Evolutionary conservation across 345 rosid genomes (phyloP), one percentile per base, ranked within the genome.

Genomic region (Heritiera littoralis): DNA sequence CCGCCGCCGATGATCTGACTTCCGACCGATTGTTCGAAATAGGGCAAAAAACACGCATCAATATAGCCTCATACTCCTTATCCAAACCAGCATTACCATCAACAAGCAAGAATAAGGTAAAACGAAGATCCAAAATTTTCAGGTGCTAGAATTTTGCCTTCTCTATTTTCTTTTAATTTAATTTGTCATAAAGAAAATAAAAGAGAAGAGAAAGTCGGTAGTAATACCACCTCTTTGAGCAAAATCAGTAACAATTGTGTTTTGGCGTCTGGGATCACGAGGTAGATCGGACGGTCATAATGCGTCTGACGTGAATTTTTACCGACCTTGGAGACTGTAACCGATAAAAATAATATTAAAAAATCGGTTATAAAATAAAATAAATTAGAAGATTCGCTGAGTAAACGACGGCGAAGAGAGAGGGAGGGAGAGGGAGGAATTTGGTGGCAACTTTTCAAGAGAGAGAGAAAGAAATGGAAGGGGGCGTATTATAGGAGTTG

Each of bases 201-300:
- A 6, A 8, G 30, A 48, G 30, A 30, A 49, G 20, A 73, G 18
- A 28, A 15, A 61, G 7, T 3, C 3, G 55, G 28, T 23, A 35
- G 38, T 35, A 46, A 20, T 13, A 4, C 40, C 35, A 74, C 85
- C 79, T 18, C 14, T 9, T 11, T 0, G 9, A 14, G 43, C 2
- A 59, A 15, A 61, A 58, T 15, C 15, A 46, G 60, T 11, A 38
- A 30, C 58, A 41, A 66, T 66, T 13, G 63, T 40, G 75, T 66
- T 13, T 28, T 5, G 56, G 48, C 10, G 60, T 49, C 81, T 56
- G 70, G 76, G 76, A 81, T 89, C 87, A 70, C 85, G 79, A 84
- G 80, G 83, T 60, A 56, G 90, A 90, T 89, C 90, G 18, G 66
- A 81, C 83, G 91, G 91, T 80, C 82, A 52, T 64, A 77, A 86